These are phyloP conservation scores for Purpureocillium lavendulum DNA, from an alignment of 2,329 filamentous ascomycete genomes.

Conservation along the genomic window DNA sequence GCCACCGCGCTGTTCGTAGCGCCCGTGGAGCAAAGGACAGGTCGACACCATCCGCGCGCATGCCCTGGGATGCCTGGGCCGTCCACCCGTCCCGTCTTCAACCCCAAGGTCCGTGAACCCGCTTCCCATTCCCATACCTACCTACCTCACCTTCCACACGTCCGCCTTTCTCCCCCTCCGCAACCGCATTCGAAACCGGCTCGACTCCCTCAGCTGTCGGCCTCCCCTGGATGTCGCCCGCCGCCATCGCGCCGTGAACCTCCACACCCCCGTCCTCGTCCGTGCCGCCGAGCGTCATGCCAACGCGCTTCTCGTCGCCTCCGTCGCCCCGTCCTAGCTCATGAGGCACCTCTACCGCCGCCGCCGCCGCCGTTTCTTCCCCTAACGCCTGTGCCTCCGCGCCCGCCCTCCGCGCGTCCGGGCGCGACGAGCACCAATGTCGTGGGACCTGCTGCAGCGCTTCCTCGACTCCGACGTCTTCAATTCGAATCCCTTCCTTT, in stretches of 20 bases:
- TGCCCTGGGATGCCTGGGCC: too few species aligned
- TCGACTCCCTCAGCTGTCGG: not conserved
- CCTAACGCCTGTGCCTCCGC: not conserved
- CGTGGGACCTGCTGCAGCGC: conserved; percentile 81
- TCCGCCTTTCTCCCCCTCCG: not conserved
- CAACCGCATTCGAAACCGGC: not conserved
- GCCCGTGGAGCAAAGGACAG: too few species aligned
- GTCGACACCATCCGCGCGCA: too few species aligned
- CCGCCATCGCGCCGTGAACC: not conserved
- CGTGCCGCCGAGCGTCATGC: conserved; percentile 10
- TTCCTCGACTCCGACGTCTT: conserved; percentile 93
- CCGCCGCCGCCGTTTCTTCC: conserved; percentile 4
- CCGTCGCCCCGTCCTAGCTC: conserved; percentile 9
- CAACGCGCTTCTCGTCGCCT: conserved; percentile 9
- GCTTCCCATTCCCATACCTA: too few species aligned
- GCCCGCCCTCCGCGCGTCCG: conserved; percentile 9
- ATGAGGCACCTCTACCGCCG: conserved; percentile 11
- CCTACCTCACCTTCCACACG: too few species aligned
- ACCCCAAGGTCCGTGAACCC: too few species aligned
- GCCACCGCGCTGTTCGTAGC: too few species aligned
- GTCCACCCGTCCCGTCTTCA: too few species aligned
- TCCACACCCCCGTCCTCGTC: conserved; percentile 1
- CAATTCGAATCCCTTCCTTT: conserved; percentile 82
- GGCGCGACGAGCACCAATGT: conserved; percentile 39
- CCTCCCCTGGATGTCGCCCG: not conserved